phyloP scores from a whole-genome alignment of 345 rosid species.

The Aegle marmelos region DNA sequence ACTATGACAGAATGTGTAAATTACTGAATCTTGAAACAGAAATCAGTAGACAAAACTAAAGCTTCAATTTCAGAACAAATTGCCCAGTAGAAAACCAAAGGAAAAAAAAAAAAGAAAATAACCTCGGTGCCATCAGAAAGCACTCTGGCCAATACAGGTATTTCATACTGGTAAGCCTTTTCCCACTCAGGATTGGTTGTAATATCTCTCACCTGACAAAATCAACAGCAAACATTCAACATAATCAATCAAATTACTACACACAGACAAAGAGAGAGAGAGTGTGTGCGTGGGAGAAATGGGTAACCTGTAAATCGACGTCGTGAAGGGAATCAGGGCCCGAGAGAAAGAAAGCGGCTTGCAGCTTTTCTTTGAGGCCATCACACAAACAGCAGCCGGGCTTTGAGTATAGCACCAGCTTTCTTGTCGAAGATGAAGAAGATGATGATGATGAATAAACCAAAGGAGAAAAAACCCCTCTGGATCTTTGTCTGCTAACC shows the following conservation, averaged over 20 bases:
- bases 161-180: slow-evolving; percentile 72
- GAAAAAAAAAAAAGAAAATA: not conserved
- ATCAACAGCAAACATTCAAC: not conserved
- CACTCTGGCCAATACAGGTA: slow-evolving; percentile 71
- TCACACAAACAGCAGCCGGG: slow-evolving; percentile 96
- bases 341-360: slow-evolving; percentile 69
- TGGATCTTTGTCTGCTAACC: slow-evolving; percentile 31
- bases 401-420: slow-evolving; percentile 71
- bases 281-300: not conserved
- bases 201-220: slow-evolving; percentile 66
- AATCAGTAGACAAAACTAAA: not conserved
- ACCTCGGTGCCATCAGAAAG: slow-evolving; percentile 73
- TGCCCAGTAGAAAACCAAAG: not conserved
- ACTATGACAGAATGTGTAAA: not conserved
- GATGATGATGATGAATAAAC: slow-evolving; percentile 28
- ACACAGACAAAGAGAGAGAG: not conserved
- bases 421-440: slow-evolving; percentile 38
- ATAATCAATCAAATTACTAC: not conserved
- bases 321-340: slow-evolving; percentile 64
- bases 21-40: not conserved
- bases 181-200: slow-evolving; percentile 80
- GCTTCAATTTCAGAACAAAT: not conserved
- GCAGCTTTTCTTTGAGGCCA: slow-evolving; percentile 89
- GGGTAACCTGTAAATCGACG: slow-evolving; percentile 61
- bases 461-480: slow-evolving; percentile 28